Conservation (phyloP, 2,329 filamentous ascomycete species). For the Alternaria hordeiaustralica region DNA sequence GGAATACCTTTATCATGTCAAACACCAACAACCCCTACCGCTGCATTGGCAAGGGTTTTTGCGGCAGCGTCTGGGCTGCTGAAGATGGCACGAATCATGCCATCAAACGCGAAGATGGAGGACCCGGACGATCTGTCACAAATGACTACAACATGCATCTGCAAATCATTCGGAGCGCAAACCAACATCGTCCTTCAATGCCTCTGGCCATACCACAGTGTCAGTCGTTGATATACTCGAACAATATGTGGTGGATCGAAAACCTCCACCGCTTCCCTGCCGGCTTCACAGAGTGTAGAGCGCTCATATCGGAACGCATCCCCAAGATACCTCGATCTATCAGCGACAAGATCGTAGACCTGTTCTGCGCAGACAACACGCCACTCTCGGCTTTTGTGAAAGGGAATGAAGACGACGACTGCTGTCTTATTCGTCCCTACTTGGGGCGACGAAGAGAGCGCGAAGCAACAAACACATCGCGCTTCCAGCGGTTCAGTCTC, state of each 20-base stretch:
- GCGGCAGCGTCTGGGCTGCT: slow-evolving; percentile 25
- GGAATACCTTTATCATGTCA: not conserved
- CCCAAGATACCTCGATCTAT: slow-evolving; percentile 15
- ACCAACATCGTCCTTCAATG: slow-evolving; percentile 1
- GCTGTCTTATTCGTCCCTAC: slow-evolving; percentile 60
- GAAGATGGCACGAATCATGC: slow-evolving; percentile 1
- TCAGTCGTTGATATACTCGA: slow-evolving; percentile 14
- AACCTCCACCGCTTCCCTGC: slow-evolving; percentile 13
- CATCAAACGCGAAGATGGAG: slow-evolving; percentile 29
- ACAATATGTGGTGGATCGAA: slow-evolving; percentile 11
- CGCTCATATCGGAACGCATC: slow-evolving; percentile 15
- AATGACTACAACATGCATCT: slow-evolving; percentile 27
- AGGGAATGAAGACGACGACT: slow-evolving; percentile 34
- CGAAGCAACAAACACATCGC: slow-evolving; percentile 5
- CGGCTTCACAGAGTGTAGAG: slow-evolving; percentile 16
- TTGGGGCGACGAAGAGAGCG: slow-evolving; percentile 48
- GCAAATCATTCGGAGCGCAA: slow-evolving; percentile 7
- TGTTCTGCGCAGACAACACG: slow-evolving; percentile 17
- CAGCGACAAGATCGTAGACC: slow-evolving; percentile 20
- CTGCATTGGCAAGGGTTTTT: slow-evolving; percentile 27
- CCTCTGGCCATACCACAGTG: slow-evolving; percentile 20
- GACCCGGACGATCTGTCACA: slow-evolving; percentile 20
- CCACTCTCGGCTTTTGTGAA: slow-evolving; percentile 15
- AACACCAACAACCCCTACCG: slow-evolving; percentile 3
- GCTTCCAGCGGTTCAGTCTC: slow-evolving; percentile 37